Evolutionary conservation across 2,329 filamentous ascomycete genomes (phyloP).

Genomic region (Phoma sp.): DNA sequence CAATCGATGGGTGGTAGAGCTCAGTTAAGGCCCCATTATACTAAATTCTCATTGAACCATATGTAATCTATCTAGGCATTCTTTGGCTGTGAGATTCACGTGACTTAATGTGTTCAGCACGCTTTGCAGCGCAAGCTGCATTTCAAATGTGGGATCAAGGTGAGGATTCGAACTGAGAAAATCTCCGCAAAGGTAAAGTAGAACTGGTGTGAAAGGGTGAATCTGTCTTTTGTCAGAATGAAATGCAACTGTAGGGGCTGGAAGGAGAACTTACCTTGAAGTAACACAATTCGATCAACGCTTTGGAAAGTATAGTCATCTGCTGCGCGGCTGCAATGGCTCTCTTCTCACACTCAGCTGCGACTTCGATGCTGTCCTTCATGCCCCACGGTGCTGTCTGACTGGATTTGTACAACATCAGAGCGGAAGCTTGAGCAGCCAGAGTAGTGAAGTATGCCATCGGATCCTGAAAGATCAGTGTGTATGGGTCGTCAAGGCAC

Average conservation of each 20-base stretch:
- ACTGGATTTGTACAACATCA: conserved; percentile 1
- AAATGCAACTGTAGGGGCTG: not conserved
- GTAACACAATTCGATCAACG: conserved; percentile 4
- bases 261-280: not conserved
- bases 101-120: conserved; percentile 1
- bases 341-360: not conserved
- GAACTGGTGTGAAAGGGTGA: conserved; percentile 5
- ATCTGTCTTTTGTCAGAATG: not conserved
- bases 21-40: too few species aligned
- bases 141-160: conserved; percentile 3
- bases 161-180: not conserved
- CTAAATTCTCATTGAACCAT: not conserved
- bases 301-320: conserved; percentile 2
- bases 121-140: conserved; percentile 1
- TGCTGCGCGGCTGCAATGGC: conserved; percentile 3
- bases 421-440: not conserved
- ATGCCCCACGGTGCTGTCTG: conserved; percentile 6
- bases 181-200: conserved; percentile 5
- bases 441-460: conserved; percentile 5
- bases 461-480: conserved; percentile 4
- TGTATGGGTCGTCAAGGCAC: conserved; percentile 5
- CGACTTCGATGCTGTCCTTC: not conserved
- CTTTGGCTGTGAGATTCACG: conserved; percentile 2
- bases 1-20: too few species aligned
- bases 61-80: conserved; percentile 4